These are phyloP conservation scores for Ogataea naganishii DNA, from an alignment of 805 yeast species.

Conservation along the genomic window DNA sequence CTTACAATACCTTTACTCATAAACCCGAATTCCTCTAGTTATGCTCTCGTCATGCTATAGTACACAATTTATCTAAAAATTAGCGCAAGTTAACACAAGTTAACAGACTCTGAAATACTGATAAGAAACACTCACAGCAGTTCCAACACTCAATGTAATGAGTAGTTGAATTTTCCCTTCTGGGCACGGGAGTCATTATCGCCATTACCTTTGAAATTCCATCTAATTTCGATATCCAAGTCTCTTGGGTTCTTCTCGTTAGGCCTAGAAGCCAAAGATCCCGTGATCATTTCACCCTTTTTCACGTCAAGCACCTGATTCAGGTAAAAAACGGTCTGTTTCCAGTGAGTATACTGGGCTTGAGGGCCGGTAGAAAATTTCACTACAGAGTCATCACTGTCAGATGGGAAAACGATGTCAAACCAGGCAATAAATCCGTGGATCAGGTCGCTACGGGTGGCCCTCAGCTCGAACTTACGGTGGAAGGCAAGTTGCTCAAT, in stretches of 20 bases:
- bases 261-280: conserved; percentile 70
- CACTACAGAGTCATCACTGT: conserved; percentile 44
- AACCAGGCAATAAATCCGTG: conserved; percentile 94
- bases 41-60: too few species aligned
- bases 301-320: conserved; percentile 70
- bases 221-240: conserved; percentile 68
- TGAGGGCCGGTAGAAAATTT: conserved; percentile 91
- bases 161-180: conserved; percentile 54
- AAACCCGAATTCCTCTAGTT: too few species aligned
- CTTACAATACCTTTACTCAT: too few species aligned
- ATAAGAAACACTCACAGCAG: too few species aligned
- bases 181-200: conserved; percentile 35
- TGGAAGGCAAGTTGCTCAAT: conserved; percentile 75
- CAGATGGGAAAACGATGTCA: conserved; percentile 80
- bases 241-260: conserved; percentile 79
- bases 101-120: too few species aligned
- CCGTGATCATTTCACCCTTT: conserved; percentile 67
- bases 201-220: conserved; percentile 38
- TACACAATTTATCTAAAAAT: too few species aligned
- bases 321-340: conserved; percentile 91
- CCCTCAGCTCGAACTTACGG: conserved; percentile 58
- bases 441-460: conserved; percentile 69
- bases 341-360: conserved; percentile 95
- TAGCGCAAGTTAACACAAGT: too few species aligned
- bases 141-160: conserved; percentile 60